Evolutionary conservation across 495 filamentous ascomycete species (phyloP).

Genomic region (Penicillium argentinense): DNA sequence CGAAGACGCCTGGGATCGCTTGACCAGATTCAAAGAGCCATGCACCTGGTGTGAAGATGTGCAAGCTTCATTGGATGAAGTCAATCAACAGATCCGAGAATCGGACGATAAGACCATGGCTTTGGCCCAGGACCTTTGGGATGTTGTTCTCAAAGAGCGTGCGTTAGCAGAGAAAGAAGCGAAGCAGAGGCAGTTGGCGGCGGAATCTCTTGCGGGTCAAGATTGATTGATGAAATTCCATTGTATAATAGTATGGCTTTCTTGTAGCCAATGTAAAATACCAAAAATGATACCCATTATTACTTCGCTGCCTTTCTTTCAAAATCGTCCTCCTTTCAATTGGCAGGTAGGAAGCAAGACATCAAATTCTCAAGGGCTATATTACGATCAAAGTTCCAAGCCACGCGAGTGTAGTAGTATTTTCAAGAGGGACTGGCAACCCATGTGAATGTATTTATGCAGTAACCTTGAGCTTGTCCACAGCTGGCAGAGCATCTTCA

Average conservation of each 20-base stretch:
- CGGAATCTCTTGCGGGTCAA: neutral
- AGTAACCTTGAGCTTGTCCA: conserved; percentile 69
- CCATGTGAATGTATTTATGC: conserved; percentile 33
- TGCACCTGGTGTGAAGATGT: conserved; percentile 26
- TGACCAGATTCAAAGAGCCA: conserved; percentile 27
- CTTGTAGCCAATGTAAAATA: neutral
- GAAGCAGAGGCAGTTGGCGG: conserved; percentile 8
- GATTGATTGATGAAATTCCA: neutral
- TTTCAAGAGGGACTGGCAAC: conserved; percentile 14
- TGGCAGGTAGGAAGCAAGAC: too few relatives aligned
- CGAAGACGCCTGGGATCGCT: conserved; percentile 60
- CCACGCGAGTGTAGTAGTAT: conserved; percentile 13
- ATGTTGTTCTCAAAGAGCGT: conserved; percentile 43
- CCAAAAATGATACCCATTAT: neutral
- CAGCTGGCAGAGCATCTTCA: conserved; percentile 53
- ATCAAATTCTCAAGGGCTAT: too few relatives aligned
- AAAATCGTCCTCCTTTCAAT: too few relatives aligned
- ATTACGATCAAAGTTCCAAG: conserved; percentile 2
- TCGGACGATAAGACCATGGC: conserved; percentile 27
- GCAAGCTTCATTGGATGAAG: conserved; percentile 14
- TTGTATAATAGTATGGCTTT: too few relatives aligned
- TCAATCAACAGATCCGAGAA: conserved; percentile 20
- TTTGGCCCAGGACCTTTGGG: conserved; percentile 42
- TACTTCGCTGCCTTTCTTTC: too few relatives aligned
- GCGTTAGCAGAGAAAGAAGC: conserved; percentile 36